A percentile compares a stretch with the other conserved stretches of the same genome.
phyloP scores from a whole-genome alignment of 2,329 filamentous ascomycete species.

The Diplodia sapinea region DNA sequence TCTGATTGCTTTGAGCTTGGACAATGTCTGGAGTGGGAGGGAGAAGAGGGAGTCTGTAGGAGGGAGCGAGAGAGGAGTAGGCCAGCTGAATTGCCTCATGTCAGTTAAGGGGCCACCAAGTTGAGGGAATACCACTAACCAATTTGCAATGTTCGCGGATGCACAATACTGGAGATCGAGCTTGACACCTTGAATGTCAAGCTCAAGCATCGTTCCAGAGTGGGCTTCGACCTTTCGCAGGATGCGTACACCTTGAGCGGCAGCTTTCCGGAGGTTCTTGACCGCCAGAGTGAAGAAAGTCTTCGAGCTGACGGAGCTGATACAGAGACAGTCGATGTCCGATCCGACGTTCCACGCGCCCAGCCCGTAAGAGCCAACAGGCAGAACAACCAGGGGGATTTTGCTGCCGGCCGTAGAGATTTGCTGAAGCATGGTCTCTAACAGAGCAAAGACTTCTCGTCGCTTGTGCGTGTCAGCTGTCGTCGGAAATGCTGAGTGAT shows the following conservation, averaged over 20 bases:
- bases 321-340: conserved; percentile 70
- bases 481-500: conserved; percentile 55
- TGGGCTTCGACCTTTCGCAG: conserved; percentile 64
- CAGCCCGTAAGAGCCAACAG: conserved; percentile 71
- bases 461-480: conserved; percentile 52
- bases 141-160: conserved; percentile 61
- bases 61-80: conserved; percentile 50
- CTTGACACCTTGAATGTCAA: conserved; percentile 63
- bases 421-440: conserved; percentile 54
- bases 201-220: conserved; percentile 68
- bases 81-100: conserved; percentile 41
- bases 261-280: conserved; percentile 60
- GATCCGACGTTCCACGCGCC: conserved; percentile 66
- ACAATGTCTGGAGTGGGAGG: conserved; percentile 61
- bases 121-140: conserved; percentile 38
- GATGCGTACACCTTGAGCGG: conserved; percentile 54
- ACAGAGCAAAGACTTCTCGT: conserved; percentile 53
- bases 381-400: conserved; percentile 58
- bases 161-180: conserved; percentile 72
- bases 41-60: conserved; percentile 61
- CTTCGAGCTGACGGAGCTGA: conserved; percentile 65
- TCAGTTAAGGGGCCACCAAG: neutral
- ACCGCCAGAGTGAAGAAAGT: conserved; percentile 67
- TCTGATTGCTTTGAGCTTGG: conserved; percentile 68
- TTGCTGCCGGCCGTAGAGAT: conserved; percentile 34